Evolutionary conservation across 1,284 basidiomycete genomes (phyloP).

Genomic region (Wolfiporia cocos): DNA sequence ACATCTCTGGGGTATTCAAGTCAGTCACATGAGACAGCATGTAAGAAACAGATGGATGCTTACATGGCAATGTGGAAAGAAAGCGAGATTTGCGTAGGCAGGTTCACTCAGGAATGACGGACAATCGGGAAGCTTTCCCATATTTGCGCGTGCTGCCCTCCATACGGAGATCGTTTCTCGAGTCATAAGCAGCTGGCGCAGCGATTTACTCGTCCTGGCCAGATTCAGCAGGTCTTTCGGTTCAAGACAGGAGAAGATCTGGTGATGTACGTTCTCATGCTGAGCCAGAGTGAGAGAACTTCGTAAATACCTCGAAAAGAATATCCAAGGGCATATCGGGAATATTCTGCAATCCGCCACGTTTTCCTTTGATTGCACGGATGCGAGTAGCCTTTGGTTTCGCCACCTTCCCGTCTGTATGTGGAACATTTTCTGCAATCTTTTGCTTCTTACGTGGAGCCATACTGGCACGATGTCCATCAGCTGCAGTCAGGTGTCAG

Average conservation of each 20-base stretch:
- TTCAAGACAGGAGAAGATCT: conserved; percentile 20
- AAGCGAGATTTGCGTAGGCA: conserved; percentile 20
- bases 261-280: neutral
- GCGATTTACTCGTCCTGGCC: conserved; percentile 29
- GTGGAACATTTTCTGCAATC: too few relatives aligned
- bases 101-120: conserved; percentile 29
- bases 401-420: too few relatives aligned
- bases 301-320: conserved; percentile 1
- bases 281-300: neutral
- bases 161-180: conserved; percentile 35
- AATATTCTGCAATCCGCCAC: conserved; percentile 2
- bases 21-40: neutral
- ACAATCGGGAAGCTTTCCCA: conserved; percentile 22
- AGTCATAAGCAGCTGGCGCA: conserved; percentile 35
- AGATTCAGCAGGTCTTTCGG: conserved; percentile 42
- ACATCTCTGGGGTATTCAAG: neutral
- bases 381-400: neutral
- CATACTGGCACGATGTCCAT: too few relatives aligned
- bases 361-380: neutral
- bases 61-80: conserved; percentile 23
- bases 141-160: conserved; percentile 22
- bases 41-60: conserved; percentile 5
- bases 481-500: too few relatives aligned
- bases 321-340: conserved; percentile 5
- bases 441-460: too few relatives aligned